Evolutionary conservation across 139 green algal species (phyloP).

Genomic region (Chlamydomonas sphaeroides): DNA sequence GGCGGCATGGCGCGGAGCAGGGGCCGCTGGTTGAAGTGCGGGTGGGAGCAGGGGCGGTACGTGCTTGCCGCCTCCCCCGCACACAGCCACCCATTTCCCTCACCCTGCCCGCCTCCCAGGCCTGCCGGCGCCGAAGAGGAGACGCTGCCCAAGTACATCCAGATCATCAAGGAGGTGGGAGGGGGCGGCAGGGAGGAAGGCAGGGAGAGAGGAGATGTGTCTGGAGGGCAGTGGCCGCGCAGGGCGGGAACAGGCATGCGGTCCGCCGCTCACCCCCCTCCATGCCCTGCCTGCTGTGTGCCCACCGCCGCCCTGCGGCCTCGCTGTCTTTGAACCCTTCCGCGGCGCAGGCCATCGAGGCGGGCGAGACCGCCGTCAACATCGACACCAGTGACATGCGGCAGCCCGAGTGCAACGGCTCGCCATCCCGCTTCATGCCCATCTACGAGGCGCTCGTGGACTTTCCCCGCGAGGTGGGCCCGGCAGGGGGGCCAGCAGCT

Average conservation of each 20-base stretch:
- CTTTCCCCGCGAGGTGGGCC: slow-evolving; percentile 86
- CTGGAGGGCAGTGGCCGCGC: background rate
- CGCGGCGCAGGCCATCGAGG: slow-evolving; percentile 29
- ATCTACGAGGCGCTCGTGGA: slow-evolving; percentile 69
- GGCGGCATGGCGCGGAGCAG: background rate
- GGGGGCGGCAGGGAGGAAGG: background rate
- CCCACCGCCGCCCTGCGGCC: background rate
- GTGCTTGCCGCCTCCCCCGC: no score
- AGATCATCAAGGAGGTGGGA: slow-evolving; percentile 66
- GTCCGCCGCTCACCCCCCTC: background rate
- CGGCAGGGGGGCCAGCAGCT: no score
- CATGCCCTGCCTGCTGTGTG: no score
- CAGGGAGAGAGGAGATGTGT: no score
- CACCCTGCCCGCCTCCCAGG: background rate
- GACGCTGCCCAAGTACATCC: slow-evolving; percentile 44
- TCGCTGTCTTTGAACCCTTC: slow-evolving; percentile 49
- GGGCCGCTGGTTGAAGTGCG: background rate
- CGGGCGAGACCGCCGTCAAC: slow-evolving; percentile 59
- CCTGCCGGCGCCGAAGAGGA: slow-evolving; percentile 57
- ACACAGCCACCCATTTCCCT: background rate
- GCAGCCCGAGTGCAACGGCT: no score
- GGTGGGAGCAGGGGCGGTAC: background rate
- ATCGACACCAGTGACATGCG: slow-evolving; percentile 88
- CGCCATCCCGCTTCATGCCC: no score
- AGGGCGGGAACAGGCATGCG: background rate